These are phyloP conservation scores for Eremothecium gossypii DNA, from an alignment of 1,139 yeast species.

Conservation along the genomic window DNA sequence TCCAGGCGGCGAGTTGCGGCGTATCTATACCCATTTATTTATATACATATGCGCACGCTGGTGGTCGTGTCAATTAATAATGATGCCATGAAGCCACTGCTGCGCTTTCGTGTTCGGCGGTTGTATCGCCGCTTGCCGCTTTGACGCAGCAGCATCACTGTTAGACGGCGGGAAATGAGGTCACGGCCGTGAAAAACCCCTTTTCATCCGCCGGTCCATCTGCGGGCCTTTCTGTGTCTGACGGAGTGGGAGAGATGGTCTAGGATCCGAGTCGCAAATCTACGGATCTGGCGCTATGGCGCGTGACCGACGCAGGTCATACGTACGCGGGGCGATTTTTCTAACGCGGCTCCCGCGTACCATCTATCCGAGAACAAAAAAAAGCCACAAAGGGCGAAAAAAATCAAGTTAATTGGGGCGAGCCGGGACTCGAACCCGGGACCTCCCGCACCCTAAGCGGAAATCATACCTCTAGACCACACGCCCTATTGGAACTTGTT, in stretches of 20 bases:
- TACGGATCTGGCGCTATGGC: no score
- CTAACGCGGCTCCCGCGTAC: no score
- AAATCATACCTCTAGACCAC: conserved; percentile 35
- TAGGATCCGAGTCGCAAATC: no score
- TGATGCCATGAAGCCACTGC: neutral
- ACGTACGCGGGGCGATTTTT: no score
- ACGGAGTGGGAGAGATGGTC: no score
- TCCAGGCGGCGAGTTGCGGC: neutral
- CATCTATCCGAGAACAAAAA: no score
- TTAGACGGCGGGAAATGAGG: conserved; percentile 1
- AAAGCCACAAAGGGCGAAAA: neutral
- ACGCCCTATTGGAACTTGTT: conserved; percentile 20
- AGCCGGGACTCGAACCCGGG: conserved; percentile 36
- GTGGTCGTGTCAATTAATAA: neutral
- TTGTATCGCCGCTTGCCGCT: neutral
- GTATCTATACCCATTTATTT: no score
- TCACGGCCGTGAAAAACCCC: no score
- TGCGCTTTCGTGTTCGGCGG: neutral
- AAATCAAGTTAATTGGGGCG: conserved; percentile 24
- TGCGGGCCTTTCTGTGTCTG: no score
- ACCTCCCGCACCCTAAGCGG: conserved; percentile 35
- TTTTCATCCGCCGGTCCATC: no score
- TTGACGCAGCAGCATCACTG: neutral
- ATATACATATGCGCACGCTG: neutral
- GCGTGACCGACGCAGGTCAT: no score